phyloP scores from a whole-genome alignment of 2,329 filamentous ascomycete genomes.

The Fusarium albosuccineum region DNA sequence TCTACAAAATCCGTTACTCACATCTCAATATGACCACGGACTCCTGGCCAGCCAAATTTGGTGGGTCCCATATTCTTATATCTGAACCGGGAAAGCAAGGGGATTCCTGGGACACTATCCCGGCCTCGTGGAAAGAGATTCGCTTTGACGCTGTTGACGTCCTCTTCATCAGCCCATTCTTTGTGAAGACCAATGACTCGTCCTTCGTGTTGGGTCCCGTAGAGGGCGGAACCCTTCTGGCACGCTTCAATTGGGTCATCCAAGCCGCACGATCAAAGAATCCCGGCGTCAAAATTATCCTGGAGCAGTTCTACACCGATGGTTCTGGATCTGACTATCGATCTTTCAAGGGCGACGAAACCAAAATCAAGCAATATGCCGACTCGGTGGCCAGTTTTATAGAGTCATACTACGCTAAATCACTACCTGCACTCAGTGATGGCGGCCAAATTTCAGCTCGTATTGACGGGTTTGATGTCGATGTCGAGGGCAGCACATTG shows the following conservation, averaged over 20 bases:
- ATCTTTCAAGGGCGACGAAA: neutral
- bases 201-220: neutral
- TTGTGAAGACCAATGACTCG: neutral
- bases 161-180: constrained; percentile 17
- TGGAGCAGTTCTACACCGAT: constrained; percentile 7
- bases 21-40: neutral
- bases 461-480: constrained; percentile 12
- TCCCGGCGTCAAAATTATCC: constrained; percentile 11
- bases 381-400: constrained; percentile 8
- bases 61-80: constrained; percentile 5
- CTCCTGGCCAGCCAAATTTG: neutral
- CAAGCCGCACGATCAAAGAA: constrained; percentile 15
- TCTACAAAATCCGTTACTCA: too few relatives aligned
- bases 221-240: neutral
- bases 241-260: constrained; percentile 13
- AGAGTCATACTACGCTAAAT: constrained; percentile 1
- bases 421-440: neutral
- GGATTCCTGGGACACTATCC: constrained; percentile 10
- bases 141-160: constrained; percentile 17
- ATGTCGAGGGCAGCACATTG: constrained; percentile 4
- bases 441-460: constrained; percentile 6
- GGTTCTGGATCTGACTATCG: neutral
- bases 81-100: neutral
- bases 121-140: constrained; percentile 1
- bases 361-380: constrained; percentile 8